A percentile compares a stretch with the other conserved stretches of the same genome.
Conservation (phyloP, 2,329 filamentous ascomycete species). For the Drechslerella dactyloides region DNA sequence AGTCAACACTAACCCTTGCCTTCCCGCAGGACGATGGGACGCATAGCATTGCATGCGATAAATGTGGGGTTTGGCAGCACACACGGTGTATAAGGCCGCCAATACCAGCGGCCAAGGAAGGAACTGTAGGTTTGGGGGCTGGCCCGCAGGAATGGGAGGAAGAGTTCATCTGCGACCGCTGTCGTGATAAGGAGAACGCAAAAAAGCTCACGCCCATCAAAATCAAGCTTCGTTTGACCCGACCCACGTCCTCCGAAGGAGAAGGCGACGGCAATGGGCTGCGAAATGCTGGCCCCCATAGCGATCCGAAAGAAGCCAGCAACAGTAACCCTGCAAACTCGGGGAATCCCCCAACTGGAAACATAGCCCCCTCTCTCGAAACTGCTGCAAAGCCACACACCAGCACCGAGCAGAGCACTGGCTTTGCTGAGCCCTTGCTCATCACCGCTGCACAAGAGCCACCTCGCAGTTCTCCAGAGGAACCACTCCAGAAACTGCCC, state of each 20-base stretch:
- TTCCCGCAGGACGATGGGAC: slow-evolving; percentile 77
- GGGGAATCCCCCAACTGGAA: neutral
- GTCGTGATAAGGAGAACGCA: slow-evolving; percentile 65
- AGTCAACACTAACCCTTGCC: slow-evolving; percentile 8
- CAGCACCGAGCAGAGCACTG: too few relatives aligned
- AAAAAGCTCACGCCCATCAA: slow-evolving; percentile 58
- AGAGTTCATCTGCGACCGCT: slow-evolving; percentile 81
- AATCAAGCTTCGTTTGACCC: slow-evolving; percentile 65
- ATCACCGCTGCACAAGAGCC: too few relatives aligned
- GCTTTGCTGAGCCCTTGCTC: too few relatives aligned
- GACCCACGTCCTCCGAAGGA: slow-evolving; percentile 56
- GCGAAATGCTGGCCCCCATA: neutral
- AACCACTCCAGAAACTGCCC: too few relatives aligned
- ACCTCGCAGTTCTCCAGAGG: too few relatives aligned
- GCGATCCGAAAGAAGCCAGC: neutral
- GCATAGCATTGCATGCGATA: slow-evolving; percentile 91
- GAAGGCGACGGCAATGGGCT: slow-evolving; percentile 11
- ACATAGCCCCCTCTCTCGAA: neutral
- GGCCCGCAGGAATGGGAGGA: too few relatives aligned
- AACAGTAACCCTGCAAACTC: neutral
- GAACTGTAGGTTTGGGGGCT: too few relatives aligned
- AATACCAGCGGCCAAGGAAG: slow-evolving; percentile 77
- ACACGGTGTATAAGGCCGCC: slow-evolving; percentile 86
- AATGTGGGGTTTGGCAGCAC: slow-evolving; percentile 95
- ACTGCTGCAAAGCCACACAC: neutral